phyloP scores from a whole-genome alignment of 495 filamentous ascomycete species.

The Hypoxylon lienhwacheense region DNA sequence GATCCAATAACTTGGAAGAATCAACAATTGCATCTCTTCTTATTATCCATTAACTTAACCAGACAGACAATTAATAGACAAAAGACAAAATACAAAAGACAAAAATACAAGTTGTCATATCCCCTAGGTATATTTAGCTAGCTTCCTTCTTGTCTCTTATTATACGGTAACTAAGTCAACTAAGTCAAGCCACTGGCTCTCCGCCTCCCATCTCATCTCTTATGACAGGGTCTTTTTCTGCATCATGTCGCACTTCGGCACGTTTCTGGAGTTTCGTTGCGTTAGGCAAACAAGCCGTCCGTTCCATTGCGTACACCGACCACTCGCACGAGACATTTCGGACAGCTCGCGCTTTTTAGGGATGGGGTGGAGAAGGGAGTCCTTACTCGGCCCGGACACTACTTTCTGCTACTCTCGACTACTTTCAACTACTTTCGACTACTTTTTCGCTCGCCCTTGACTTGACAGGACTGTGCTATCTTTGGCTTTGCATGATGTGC shows the following conservation, averaged over 20 bases:
- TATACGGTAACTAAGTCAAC: too few relatives aligned
- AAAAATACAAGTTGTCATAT: too few relatives aligned
- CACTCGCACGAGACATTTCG: conserved; percentile 14
- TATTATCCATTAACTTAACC: not conserved
- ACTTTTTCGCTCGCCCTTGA: conserved; percentile 2
- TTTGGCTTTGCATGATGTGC: not conserved
- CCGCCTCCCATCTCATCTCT: too few relatives aligned
- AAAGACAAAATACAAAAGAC: too few relatives aligned
- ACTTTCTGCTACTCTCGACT: too few relatives aligned
- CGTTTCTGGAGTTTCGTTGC: conserved; percentile 17
- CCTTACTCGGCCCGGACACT: too few relatives aligned
- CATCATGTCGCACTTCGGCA: conserved; percentile 24
- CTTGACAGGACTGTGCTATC: conserved; percentile 1
- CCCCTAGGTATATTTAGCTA: too few relatives aligned
- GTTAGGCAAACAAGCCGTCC: conserved; percentile 11
- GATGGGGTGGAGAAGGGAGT: too few relatives aligned
- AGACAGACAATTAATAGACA: too few relatives aligned
- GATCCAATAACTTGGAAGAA: not conserved
- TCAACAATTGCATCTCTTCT: not conserved
- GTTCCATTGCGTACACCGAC: conserved; percentile 26
- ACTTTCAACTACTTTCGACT: not conserved
- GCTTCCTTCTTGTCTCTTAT: too few relatives aligned
- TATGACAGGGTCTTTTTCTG: conserved; percentile 10
- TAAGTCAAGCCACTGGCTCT: too few relatives aligned
- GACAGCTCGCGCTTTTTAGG: too few relatives aligned